Base-by-base conservation (phyloP, 768 basidiomycete genomes). In the Auricularia sp. region DNA sequence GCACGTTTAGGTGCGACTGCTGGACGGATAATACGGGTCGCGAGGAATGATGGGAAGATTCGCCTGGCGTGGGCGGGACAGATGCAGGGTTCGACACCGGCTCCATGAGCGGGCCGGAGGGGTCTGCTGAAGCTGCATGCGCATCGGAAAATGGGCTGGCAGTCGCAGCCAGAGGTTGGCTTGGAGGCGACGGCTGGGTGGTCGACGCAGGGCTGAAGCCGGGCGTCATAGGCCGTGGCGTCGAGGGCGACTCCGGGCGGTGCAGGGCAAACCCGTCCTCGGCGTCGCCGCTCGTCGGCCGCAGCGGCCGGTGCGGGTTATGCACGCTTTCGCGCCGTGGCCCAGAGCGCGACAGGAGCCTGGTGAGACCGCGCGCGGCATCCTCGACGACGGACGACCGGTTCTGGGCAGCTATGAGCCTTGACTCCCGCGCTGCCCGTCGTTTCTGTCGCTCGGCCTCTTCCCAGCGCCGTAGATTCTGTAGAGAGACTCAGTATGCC, bases 401-500 rank as follows among this genome's bases (percentile, higher is more conserved):
- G 11, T 14, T 29, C 56, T 6, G 56, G 2, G 34, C 14, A 14
- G 56, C 6, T 8, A 59, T 29, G 56, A 51, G 18, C 18, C 24
- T 24, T 10, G 87, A 85, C 64, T 85, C 87, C 64, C 91, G 82
- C 3, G 83, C 86, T 42, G 82, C 80, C 75, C 86, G 92, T 77
- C 91, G 83, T 65, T 89, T 82, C 69, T 85, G 85, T 21, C 88
- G 82, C 71, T 93, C 91, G 47, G 84, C 84, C 58, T 84, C 76
- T 69, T 93, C 91, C 92, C 90, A 93, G 54, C 82, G 82, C 68
- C 82, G 80, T 34, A 94, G 79, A 66, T 84, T 93, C 91, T 93
- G 73, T 63, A 39, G 29, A 29, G 29, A 29, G 29, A 54, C 44
- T 65, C 33, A 42, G 63, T 62, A 10, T 56, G n/a, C 45, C 62